A percentile compares a stretch with the other conserved stretches of the same genome.
phyloP scores from a whole-genome alignment of 441 rosid genomes.

The Adansonia gregorii region DNA sequence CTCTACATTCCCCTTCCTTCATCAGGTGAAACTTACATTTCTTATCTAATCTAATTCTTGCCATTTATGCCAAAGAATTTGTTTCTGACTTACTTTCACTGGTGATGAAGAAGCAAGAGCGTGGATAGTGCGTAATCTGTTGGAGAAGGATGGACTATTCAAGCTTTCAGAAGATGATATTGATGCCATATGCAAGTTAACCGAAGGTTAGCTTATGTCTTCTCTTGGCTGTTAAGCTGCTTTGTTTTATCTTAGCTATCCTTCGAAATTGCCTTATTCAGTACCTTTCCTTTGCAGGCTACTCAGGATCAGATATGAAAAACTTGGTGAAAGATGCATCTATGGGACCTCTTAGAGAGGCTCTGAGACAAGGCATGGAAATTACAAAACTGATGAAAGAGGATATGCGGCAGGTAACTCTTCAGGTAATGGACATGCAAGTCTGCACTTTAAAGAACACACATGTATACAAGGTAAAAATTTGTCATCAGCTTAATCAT shows the following conservation, averaged over 20 bases:
- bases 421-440: slow-evolving; percentile 54
- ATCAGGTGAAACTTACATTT: slow-evolving; percentile 53
- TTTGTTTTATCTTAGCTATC: not conserved
- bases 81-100: slow-evolving; percentile 28
- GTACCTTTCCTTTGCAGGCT: slow-evolving; percentile 48
- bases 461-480: not conserved
- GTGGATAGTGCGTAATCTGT: slow-evolving; percentile 78
- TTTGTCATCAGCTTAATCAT: not conserved
- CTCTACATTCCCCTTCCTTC: slow-evolving; percentile 95
- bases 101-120: slow-evolving; percentile 86
- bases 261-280: slow-evolving; percentile 15
- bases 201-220: slow-evolving; percentile 50
- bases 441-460: not conserved
- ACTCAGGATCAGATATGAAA: slow-evolving; percentile 98
- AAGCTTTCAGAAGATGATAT: slow-evolving; percentile 73
- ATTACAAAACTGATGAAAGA: slow-evolving; percentile 78
- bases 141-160: slow-evolving; percentile 86
- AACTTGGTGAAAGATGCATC: slow-evolving; percentile 95
- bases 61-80: slow-evolving; percentile 17
- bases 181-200: slow-evolving; percentile 69
- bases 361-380: slow-evolving; percentile 82
- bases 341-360: slow-evolving; percentile 97
- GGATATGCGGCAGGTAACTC: slow-evolving; percentile 78
- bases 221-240: slow-evolving; percentile 1
- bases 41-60: slow-evolving; percentile 27